These are phyloP conservation scores for Vanrija sp. DNA, from an alignment of 1,284 basidiomycete genomes.

Conservation along the genomic window DNA sequence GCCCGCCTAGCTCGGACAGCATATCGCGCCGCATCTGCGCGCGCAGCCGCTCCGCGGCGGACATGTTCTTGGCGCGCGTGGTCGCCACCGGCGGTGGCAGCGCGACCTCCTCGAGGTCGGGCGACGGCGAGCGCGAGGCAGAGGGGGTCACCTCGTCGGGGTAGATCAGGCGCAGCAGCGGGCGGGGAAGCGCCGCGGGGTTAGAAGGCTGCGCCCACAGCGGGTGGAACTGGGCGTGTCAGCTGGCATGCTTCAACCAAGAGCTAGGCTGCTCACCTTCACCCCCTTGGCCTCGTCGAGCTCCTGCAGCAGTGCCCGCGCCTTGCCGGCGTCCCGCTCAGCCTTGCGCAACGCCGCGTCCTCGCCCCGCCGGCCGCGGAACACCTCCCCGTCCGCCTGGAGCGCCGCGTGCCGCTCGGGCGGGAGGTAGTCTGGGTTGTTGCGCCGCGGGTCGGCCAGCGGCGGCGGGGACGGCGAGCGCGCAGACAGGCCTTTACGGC, in stretches of 20 bases:
- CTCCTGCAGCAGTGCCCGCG: conserved; percentile 34
- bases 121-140: conserved; percentile 19
- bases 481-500: conserved; percentile 37
- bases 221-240: conserved; percentile 43
- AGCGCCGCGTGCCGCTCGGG: conserved; percentile 27
- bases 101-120: conserved; percentile 1
- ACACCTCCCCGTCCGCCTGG: conserved; percentile 33
- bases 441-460: conserved; percentile 10
- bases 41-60: conserved; percentile 38
- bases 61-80: conserved; percentile 21
- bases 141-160: conserved; percentile 23
- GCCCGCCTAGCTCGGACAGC: conserved; percentile 26
- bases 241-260: not conserved
- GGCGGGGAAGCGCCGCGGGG: conserved; percentile 38
- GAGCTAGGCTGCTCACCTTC: conserved; percentile 26
- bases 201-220: conserved; percentile 40
- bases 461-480: conserved; percentile 40
- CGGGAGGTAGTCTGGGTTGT: conserved; percentile 29
- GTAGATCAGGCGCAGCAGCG: conserved; percentile 37
- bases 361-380: conserved; percentile 32
- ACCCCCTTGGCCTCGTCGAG: conserved; percentile 35
- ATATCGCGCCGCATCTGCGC: conserved; percentile 46
- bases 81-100: not conserved
- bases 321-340: conserved; percentile 35
- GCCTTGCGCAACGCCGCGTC: conserved; percentile 31